phyloP scores from a whole-genome alignment of 495 filamentous ascomycete genomes.

The Penicillium maclennaniae region DNA sequence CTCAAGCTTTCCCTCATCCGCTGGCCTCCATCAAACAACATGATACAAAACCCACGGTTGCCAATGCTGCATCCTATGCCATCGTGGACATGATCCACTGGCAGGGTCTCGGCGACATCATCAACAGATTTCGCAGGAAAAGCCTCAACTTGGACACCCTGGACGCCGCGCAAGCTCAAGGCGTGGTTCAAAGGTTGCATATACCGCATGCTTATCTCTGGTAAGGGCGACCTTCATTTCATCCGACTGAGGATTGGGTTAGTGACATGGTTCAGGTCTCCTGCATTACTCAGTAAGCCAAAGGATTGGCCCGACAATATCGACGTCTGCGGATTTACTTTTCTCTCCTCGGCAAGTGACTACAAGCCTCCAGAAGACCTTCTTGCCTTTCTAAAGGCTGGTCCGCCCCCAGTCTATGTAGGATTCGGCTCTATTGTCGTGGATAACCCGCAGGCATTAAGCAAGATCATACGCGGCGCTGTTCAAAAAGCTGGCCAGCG shows the following conservation, averaged over 20 bases:
- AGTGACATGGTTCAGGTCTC: too few relatives aligned
- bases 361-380: too few relatives aligned
- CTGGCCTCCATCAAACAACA: background rate
- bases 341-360: too few relatives aligned
- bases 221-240: too few relatives aligned
- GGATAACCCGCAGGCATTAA: conserved; percentile 52
- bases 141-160: conserved; percentile 60
- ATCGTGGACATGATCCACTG: background rate
- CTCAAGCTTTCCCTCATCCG: background rate
- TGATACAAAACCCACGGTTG: too few relatives aligned
- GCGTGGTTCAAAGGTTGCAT: conserved; percentile 50
- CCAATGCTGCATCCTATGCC: background rate
- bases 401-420: conserved; percentile 55
- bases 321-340: too few relatives aligned
- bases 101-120: conserved; percentile 60
- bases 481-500: conserved; percentile 45
- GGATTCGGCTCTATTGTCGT: conserved; percentile 62
- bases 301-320: background rate
- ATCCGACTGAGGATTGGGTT: too few relatives aligned
- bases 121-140: conserved; percentile 62
- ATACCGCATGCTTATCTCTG: conserved; percentile 64
- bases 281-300: background rate
- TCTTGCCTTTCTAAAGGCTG: conserved; percentile 41
- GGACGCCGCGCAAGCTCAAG: conserved; percentile 36
- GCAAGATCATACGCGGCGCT: conserved; percentile 47